These are phyloP conservation scores for Zymoseptoria ardabiliae DNA, from an alignment of 2,329 filamentous ascomycete species.

Conservation along the genomic window DNA sequence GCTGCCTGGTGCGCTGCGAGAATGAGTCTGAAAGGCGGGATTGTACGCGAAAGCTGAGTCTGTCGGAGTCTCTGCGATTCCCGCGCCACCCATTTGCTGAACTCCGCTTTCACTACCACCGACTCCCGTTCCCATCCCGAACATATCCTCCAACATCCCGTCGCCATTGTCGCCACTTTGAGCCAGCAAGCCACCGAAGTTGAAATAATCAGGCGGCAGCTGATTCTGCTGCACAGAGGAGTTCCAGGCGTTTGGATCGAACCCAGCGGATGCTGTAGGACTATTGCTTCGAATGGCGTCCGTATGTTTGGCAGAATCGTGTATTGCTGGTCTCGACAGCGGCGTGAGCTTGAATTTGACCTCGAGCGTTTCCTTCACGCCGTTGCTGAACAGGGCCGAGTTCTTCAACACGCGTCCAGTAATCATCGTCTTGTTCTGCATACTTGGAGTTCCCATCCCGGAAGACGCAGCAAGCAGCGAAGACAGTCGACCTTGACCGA, in stretches of 20 bases:
- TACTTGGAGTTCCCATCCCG: slow-evolving; percentile 39
- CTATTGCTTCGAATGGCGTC: slow-evolving; percentile 54
- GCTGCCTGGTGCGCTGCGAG: slow-evolving; percentile 33
- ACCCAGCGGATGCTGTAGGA: slow-evolving; percentile 50
- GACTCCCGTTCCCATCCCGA: slow-evolving; percentile 20
- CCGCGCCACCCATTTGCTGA: slow-evolving; percentile 22
- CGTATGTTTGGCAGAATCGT: slow-evolving; percentile 54
- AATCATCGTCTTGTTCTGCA: slow-evolving; percentile 62
- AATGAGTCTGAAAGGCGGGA: slow-evolving; percentile 28
- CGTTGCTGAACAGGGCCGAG: slow-evolving; percentile 73
- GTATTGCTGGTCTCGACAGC: slow-evolving; percentile 58
- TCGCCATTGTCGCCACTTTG: slow-evolving; percentile 15
- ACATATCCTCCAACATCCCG: slow-evolving; percentile 26
- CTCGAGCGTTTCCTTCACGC: slow-evolving; percentile 80
- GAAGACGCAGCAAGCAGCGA: slow-evolving; percentile 59
- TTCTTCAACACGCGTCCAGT: slow-evolving; percentile 89
- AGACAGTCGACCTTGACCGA: slow-evolving; percentile 92
- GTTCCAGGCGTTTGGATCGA: slow-evolving; percentile 71
- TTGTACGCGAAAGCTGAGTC: slow-evolving; percentile 23
- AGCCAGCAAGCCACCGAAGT: slow-evolving; percentile 16
- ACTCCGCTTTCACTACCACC: slow-evolving; percentile 13
- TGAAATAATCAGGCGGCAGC: slow-evolving; percentile 22
- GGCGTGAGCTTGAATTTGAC: slow-evolving; percentile 83
- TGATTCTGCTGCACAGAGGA: slow-evolving; percentile 58
- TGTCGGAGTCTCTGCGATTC: slow-evolving; percentile 27